Percentiles rank a stretch among this genome's conserved stretches.
Conservation (phyloP, 176 grass and related monocot genomes). For the Eragrostis nindensis region DNA sequence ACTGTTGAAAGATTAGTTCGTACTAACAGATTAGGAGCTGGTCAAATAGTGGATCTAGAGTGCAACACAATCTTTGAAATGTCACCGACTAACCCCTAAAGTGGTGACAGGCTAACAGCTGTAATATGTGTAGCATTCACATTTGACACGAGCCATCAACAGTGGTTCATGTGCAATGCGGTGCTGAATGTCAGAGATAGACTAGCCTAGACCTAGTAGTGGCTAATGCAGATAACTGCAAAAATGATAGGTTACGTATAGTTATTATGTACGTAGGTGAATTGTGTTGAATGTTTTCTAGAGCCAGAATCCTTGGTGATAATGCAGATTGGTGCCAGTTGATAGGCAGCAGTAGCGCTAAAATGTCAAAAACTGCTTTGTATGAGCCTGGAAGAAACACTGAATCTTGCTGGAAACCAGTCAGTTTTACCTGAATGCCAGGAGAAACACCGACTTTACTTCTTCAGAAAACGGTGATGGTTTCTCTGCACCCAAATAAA, state of each 20-base stretch:
- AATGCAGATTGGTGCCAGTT: not conserved
- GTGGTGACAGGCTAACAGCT: conserved; percentile 1
- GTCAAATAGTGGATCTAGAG: conserved; percentile 27
- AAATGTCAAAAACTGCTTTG: not conserved
- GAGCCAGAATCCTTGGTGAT: not conserved
- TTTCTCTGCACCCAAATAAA: not conserved
- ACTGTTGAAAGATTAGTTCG: conserved; percentile 20
- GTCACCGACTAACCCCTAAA: conserved; percentile 45
- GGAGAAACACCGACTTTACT: too few species aligned
- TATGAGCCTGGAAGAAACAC: not conserved
- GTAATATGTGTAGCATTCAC: conserved; percentile 27
- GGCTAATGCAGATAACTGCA: not conserved
- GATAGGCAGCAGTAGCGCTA: not conserved
- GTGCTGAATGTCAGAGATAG: not conserved
- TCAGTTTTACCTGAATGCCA: not conserved
- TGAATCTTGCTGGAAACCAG: not conserved
- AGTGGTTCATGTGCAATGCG: not conserved
- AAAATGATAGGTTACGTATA: conserved; percentile 11
- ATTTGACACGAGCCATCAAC: conserved; percentile 34
- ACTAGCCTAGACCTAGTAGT: not conserved
- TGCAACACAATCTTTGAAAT: conserved; percentile 11
- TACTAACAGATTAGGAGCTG: conserved; percentile 4
- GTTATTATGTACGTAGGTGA: too few species aligned
- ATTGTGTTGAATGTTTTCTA: too few species aligned
- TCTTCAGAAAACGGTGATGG: not conserved